phyloP scores from a whole-genome alignment of 2,329 filamentous ascomycete genomes.

The Parastagonospora avenae region DNA sequence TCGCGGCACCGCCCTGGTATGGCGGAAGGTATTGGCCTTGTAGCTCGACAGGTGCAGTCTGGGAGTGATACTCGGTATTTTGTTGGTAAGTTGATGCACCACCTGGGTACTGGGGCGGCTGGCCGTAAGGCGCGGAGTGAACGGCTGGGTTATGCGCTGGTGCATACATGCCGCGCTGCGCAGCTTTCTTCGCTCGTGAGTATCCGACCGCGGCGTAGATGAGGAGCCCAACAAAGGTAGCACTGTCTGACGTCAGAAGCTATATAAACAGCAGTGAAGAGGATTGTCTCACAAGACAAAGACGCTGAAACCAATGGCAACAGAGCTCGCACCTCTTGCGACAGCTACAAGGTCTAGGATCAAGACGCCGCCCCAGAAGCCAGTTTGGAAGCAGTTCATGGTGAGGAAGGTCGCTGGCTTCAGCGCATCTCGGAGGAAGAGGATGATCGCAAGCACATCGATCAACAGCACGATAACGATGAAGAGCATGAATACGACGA shows the following conservation, averaged over 20 bases:
- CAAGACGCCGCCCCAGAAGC: constrained; percentile 41
- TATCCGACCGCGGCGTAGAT: constrained; percentile 47
- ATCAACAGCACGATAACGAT: constrained; percentile 41
- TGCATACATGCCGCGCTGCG: constrained; percentile 39
- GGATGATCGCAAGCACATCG: constrained; percentile 42
- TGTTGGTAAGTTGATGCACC: constrained; percentile 24
- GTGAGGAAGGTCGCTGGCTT: constrained; percentile 41
- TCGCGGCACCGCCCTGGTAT: constrained; percentile 22
- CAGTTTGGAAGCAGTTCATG: constrained; percentile 43
- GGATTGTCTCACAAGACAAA: constrained; percentile 44
- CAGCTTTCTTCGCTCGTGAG: constrained; percentile 43
- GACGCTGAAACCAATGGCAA: constrained; percentile 33
- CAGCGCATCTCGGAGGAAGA: constrained; percentile 39
- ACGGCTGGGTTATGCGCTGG: constrained; percentile 37
- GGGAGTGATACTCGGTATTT: constrained; percentile 33
- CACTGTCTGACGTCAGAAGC: constrained; percentile 27
- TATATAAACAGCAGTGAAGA: background rate
- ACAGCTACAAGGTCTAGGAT: constrained; percentile 40
- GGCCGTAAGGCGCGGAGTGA: constrained; percentile 10
- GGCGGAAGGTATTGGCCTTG: constrained; percentile 24
- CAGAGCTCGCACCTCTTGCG: constrained; percentile 20
- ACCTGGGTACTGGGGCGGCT: constrained; percentile 21
- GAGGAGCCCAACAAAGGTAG: constrained; percentile 45
- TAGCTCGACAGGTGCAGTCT: constrained; percentile 18
- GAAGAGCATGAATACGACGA: constrained; percentile 40